phyloP scores from a whole-genome alignment of 192 early-diverging fungal genomes.

The Linnemannia elongata region DNA sequence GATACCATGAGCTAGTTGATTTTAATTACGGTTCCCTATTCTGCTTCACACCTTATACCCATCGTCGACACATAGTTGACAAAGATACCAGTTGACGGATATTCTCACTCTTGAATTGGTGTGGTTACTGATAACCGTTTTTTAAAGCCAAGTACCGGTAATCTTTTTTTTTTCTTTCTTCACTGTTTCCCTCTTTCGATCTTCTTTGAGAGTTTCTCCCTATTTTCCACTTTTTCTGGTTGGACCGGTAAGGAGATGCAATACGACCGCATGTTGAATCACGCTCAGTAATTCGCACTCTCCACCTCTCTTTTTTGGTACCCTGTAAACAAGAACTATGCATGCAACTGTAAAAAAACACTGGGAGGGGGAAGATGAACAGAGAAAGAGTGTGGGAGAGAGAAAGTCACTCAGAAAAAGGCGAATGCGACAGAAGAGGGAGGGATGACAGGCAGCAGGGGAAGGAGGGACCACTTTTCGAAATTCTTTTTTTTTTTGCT shows the following conservation, averaged over 20 bases:
- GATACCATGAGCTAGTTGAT: not conserved
- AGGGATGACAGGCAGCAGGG: not conserved
- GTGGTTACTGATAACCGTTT: no score
- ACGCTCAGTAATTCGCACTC: not conserved
- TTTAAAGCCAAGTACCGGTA: not conserved
- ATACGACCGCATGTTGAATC: not conserved
- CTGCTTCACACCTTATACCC: not conserved
- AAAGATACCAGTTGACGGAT: no score
- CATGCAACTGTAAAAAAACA: not conserved
- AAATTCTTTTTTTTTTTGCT: not conserved
- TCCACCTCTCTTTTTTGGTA: not conserved
- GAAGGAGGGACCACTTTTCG: not conserved
- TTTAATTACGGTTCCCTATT: not conserved
- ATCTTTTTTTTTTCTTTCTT: not conserved
- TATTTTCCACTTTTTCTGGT: not conserved
- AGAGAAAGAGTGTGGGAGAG: not conserved
- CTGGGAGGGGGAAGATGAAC: not conserved
- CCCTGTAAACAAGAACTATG: not conserved
- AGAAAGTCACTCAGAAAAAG: not conserved
- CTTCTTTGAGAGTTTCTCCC: not conserved
- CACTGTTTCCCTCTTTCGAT: not conserved
- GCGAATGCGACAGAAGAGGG: not conserved
- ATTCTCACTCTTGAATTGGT: no score
- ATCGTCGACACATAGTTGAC: no score
- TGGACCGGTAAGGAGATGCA: not conserved